Conservation (phyloP, 257 asterid genomes). For the Ballota nigra region DNA sequence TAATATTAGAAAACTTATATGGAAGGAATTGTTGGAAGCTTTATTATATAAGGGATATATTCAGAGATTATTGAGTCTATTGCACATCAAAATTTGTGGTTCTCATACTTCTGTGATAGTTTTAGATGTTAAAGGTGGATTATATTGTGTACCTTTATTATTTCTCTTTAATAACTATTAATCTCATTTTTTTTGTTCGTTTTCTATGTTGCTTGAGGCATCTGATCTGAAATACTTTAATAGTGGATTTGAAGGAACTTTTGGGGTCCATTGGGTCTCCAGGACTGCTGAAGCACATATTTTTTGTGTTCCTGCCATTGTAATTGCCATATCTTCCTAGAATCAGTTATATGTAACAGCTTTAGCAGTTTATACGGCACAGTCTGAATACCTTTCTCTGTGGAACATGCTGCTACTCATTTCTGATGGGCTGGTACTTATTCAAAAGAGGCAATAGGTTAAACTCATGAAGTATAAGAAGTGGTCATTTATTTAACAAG, state of each 20-base stretch:
- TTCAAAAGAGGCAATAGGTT: not conserved
- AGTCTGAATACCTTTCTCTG: constrained; percentile 25
- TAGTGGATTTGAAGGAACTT: constrained; percentile 29
- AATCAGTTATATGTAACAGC: constrained; percentile 17
- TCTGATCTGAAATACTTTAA: constrained; percentile 21
- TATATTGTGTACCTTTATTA: not conserved
- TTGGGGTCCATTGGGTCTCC: constrained; percentile 19
- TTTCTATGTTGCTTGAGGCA: constrained; percentile 17
- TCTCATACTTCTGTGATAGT: not conserved
- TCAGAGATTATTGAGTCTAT: not conserved
- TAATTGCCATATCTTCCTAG: constrained; percentile 25
- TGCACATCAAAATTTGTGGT: not conserved
- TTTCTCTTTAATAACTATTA: not conserved
- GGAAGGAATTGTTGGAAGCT: not conserved
- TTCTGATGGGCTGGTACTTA: constrained; percentile 22
- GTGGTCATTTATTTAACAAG: not conserved
- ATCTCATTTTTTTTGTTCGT: constrained; percentile 13
- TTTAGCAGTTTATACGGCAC: constrained; percentile 26
- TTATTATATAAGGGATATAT: not conserved
- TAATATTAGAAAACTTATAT: not conserved
- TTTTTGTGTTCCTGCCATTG: constrained; percentile 25
- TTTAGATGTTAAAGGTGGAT: not conserved
- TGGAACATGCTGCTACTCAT: constrained; percentile 23
- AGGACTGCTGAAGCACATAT: constrained; percentile 25
- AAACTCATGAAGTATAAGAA: constrained; percentile 21